Evolutionary conservation across 2,329 filamentous ascomycete genomes (phyloP).

Genomic region (Beauveria scarabaeidicola): DNA sequence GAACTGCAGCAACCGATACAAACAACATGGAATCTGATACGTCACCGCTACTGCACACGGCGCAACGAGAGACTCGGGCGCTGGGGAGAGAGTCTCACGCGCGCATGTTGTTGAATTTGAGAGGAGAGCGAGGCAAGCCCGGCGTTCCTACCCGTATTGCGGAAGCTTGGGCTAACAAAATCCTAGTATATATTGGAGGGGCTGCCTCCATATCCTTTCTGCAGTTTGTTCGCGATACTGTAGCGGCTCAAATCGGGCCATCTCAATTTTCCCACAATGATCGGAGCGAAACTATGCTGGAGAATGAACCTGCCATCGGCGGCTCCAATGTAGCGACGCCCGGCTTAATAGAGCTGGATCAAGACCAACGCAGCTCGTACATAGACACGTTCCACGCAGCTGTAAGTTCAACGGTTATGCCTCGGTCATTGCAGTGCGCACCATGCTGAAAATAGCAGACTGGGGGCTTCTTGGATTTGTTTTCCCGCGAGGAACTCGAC

Average conservation of each 20-base stretch:
- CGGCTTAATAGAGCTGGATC: slow-evolving; percentile 1
- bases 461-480: slow-evolving; percentile 9
- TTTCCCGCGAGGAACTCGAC: not conserved
- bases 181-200: slow-evolving; percentile 39
- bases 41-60: not conserved
- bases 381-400: not conserved
- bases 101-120: slow-evolving; percentile 36
- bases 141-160: no score
- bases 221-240: slow-evolving; percentile 39
- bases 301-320: slow-evolving; percentile 27
- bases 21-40: not conserved
- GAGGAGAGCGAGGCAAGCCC: slow-evolving; percentile 34
- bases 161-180: not conserved
- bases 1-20: not conserved
- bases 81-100: slow-evolving; percentile 13
- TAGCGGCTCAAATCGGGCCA: slow-evolving; percentile 43
- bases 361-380: not conserved
- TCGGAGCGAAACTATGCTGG: slow-evolving; percentile 44
- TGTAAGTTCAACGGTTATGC: not conserved
- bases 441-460: slow-evolving; percentile 1
- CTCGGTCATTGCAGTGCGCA: no score
- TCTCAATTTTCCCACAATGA: slow-evolving; percentile 45
- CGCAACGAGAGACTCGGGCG: not conserved
- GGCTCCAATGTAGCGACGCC: not conserved
- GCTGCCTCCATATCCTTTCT: slow-evolving; percentile 47